Base-by-base conservation (phyloP, 768 basidiomycete species). In the Tubosaeta sp. region DNA sequence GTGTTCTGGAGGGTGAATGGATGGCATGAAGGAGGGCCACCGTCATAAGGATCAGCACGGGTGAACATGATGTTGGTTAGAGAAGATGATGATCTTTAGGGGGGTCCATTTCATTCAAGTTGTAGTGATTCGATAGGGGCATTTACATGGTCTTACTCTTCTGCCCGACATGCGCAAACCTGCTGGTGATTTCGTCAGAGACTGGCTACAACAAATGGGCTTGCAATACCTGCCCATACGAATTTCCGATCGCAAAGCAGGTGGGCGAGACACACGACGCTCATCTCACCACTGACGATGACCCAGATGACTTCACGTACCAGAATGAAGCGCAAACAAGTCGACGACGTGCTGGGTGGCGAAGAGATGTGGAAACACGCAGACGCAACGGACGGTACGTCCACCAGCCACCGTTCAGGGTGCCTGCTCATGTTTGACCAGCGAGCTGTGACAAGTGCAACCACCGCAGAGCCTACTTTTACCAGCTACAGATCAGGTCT, bases 261-360 rank as follows among this genome's bases (percentile, higher is more conserved):
- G 65, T 59, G 10, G 17, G 47, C 27, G 29, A 17, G n/a, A 19
- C 8, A 10, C 13, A n/a, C n/a, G 1, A 1, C 8, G 8, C n/a
- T 6, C 3, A 6, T 22, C 14, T 6, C 34, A 16, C 13, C 11
- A 1, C 19, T 46, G 8, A 55, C 45, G 5, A 4, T 7, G n/a
- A 12, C 5, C 9, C 17, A 97, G 91, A 94, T 97, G 83, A 97
- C 94, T 7, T 90, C 91, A 48, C 77, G 95, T 42, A 93, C 88
- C 27, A 82, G 82, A 51, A 75, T 97, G 46, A 85, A 85, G 59
- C 79, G 90, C n/a, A 98, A 98, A 63, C 81, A 86, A 59, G 87
- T 93, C 12, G 97, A 99, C 66, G 97, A 98, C 62, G 95, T 99
- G 6, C 75, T 98, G 26, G 97, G 95, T 46, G 94, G 92, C 4